Evolutionary conservation across 1,139 yeast genomes (phyloP).

Genomic region (Magnusiomyces suaveolens): DNA sequence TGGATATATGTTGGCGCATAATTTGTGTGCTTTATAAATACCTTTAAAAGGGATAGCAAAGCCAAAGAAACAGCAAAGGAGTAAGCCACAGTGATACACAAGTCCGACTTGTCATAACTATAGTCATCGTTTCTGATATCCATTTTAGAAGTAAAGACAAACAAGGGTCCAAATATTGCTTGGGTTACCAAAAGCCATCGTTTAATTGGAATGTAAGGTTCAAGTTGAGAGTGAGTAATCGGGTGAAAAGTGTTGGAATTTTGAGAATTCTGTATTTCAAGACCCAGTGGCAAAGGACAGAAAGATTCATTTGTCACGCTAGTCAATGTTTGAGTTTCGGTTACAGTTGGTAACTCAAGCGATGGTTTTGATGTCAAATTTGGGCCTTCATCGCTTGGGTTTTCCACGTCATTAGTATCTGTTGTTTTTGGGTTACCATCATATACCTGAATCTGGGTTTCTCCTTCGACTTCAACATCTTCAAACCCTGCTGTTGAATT

Average conservation of each 20-base stretch:
- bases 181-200: conserved; percentile 12
- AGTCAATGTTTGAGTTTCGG: neutral
- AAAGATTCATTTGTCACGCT: neutral
- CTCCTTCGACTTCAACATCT: neutral
- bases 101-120: neutral
- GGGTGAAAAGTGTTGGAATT: too few relatives aligned
- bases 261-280: neutral
- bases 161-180: conserved; percentile 14
- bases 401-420: neutral
- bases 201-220: conserved; percentile 8
- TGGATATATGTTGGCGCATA: conserved; percentile 14
- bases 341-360: neutral
- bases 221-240: neutral
- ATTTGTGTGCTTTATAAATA: conserved; percentile 9
- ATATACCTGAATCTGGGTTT: too few relatives aligned
- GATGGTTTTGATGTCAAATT: neutral
- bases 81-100: neutral
- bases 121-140: conserved; percentile 5
- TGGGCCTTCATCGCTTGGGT: neutral
- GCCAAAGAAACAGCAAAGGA: conserved; percentile 5
- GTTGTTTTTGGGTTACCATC: too few relatives aligned
- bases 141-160: conserved; percentile 10
- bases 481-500: neutral
- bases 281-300: neutral
- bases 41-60: conserved; percentile 9